phyloP scores from a whole-genome alignment of 2,329 filamentous ascomycete genomes.

The Penicillium sp. region DNA sequence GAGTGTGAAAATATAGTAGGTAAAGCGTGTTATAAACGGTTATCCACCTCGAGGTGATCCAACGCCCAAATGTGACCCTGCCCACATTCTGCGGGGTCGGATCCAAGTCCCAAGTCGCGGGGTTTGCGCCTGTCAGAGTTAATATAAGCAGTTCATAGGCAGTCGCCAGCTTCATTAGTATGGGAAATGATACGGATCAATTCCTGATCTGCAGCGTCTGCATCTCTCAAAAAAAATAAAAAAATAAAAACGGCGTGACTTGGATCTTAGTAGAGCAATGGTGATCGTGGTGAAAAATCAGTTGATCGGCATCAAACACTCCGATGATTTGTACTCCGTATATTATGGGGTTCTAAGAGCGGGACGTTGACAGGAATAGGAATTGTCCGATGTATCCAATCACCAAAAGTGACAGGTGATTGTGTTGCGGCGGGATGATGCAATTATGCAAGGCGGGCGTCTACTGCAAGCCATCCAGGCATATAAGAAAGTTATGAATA shows the following conservation, averaged over 20 bases:
- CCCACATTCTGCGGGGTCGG: neutral
- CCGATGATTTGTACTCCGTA: neutral
- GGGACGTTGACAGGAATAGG: slow-evolving; percentile 1
- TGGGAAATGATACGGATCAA: neutral
- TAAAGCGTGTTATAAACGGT: neutral
- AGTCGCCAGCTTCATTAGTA: neutral
- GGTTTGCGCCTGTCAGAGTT: neutral
- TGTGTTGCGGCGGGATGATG: slow-evolving; percentile 19
- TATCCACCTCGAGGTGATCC: neutral
- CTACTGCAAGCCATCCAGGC: slow-evolving; percentile 21
- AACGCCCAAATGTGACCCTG: slow-evolving; percentile 8
- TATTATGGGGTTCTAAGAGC: neutral
- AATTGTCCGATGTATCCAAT: slow-evolving; percentile 11
- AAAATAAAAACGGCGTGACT: neutral
- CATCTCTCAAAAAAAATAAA: slow-evolving; percentile 3
- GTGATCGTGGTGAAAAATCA: neutral
- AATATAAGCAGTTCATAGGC: neutral
- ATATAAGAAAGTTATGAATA: slow-evolving; percentile 11
- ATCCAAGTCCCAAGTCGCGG: neutral
- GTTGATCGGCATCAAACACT: neutral
- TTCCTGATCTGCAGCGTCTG: slow-evolving; percentile 12
- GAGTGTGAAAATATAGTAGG: neutral
- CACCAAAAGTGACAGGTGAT: slow-evolving; percentile 6
- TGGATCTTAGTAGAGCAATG: neutral
- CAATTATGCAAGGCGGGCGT: slow-evolving; percentile 22